These are phyloP conservation scores for sunflower (Helianthus annuus) DNA, from an alignment of 129 eudicot species.

Conservation along the genomic window DNA sequence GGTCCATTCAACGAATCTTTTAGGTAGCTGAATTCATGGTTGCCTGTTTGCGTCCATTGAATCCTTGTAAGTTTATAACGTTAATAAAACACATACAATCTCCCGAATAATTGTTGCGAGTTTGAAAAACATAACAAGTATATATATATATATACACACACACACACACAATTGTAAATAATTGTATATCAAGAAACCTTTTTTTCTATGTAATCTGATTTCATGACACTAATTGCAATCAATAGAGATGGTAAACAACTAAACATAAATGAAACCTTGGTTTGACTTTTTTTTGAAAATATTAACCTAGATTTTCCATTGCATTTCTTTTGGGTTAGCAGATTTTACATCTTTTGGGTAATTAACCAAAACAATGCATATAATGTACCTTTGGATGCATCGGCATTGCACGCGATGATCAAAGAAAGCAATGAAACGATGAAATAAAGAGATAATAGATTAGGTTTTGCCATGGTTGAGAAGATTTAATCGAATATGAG, in stretches of 20 bases:
- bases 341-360: background rate
- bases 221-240: background rate
- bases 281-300: background rate
- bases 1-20: conserved; percentile 35
- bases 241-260: too few relatives aligned
- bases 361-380: background rate
- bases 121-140: background rate
- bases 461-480: conserved; percentile 28
- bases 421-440: conserved; percentile 29
- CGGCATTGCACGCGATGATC: conserved; percentile 30
- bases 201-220: background rate
- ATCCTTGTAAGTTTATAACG: background rate
- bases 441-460: conserved; percentile 17
- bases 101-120: background rate
- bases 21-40: conserved; percentile 30
- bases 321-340: background rate
- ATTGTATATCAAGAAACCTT: background rate
- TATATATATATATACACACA: too few relatives aligned
- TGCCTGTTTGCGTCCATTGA: background rate
- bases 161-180: background rate
- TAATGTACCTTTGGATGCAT: conserved; percentile 18
- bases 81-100: background rate
- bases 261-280: too few relatives aligned
- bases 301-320: background rate
- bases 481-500: background rate